Base-by-base conservation (phyloP, 2,329 filamentous ascomycete species). In the Metarhizium anisopliae region DNA sequence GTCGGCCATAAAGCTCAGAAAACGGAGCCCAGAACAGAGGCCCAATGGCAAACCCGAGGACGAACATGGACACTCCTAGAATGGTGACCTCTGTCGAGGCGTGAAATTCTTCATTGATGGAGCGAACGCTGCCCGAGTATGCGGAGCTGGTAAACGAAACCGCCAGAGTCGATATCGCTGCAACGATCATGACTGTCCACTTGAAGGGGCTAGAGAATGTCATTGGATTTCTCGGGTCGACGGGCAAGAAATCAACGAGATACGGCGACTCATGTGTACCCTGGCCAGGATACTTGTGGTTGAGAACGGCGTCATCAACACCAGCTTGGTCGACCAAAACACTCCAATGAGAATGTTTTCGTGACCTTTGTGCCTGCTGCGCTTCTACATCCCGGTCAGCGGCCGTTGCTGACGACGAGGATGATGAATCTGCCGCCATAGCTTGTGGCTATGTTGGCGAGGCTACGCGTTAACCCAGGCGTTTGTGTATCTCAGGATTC, bases 101-200 rank as follows among this genome's bases (percentile, higher is more conserved):
- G 13, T 70, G 56, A 59, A 89, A 87, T 38, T 83, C 73, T 1
- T 58, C 47, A 14, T 84, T 73, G 54, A 89, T 75, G 51, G 82
- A 71, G 8, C 61, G 56, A 14, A 84, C 67, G 50, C 81, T 82
- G 13, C 82, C 82, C 4, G 80, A 81, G 67, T 83, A 88, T 36
- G 86, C 86, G 1, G 83, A 86, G 18, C 84, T 87, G 54, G 83
- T 81, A 62, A 91, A 86, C 2, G 87, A 76, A 35, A 90, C 85
- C 32, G 79, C 85, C 47, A 91, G 76, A 1, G 85, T 87, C 14
- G 86, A 82, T 32, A 86, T 62, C 13, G 86, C 85, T 56, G 86
- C 81, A 45, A 86, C 67, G 53, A 80, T 64, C 2, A 84, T 86
- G 59, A 86, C 81, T 35, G 67, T 66, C 86, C 87, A 90, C 72